Conservation (phyloP, 192 early-diverging fungal species). For the Linnemannia elongata region DNA sequence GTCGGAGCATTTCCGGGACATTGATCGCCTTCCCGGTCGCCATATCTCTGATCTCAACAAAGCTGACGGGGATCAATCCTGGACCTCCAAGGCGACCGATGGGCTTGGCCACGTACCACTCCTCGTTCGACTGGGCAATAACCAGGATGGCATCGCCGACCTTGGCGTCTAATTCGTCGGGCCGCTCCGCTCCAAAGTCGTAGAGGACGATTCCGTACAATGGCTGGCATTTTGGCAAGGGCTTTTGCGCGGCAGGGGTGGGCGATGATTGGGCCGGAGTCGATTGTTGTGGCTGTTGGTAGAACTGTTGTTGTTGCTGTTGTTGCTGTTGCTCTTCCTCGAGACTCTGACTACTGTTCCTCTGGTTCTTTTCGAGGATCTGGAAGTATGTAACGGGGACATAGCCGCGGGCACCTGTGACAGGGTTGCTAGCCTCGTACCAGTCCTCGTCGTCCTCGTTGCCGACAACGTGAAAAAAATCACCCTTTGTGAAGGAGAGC, state of each 20-base stretch:
- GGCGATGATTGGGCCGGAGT: slow-evolving; percentile 20
- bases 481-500: slow-evolving; percentile 81
- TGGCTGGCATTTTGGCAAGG: slow-evolving; percentile 61
- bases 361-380: slow-evolving; percentile 70
- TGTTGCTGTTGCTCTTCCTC: slow-evolving; percentile 35
- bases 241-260: slow-evolving; percentile 56
- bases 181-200: slow-evolving; percentile 78
- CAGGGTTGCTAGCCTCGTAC: slow-evolving; percentile 84
- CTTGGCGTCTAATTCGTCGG: slow-evolving; percentile 79
- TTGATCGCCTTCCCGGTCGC: slow-evolving; percentile 75
- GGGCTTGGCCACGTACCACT: slow-evolving; percentile 86
- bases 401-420: slow-evolving; percentile 75
- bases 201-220: slow-evolving; percentile 81
- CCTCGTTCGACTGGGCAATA: slow-evolving; percentile 82
- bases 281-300: not conserved
- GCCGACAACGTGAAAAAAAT: slow-evolving; percentile 83
- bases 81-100: slow-evolving; percentile 72
- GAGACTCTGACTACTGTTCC: slow-evolving; percentile 56
- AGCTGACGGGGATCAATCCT: slow-evolving; percentile 82
- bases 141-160: slow-evolving; percentile 80
- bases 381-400: slow-evolving; percentile 83
- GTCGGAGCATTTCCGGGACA: slow-evolving; percentile 74
- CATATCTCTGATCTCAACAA: slow-evolving; percentile 81
- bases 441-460: slow-evolving; percentile 78
- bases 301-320: slow-evolving; percentile 6